These are phyloP conservation scores for Hemileia vastatrix DNA, from an alignment of 1,284 basidiomycete species.

Conservation along the genomic window DNA sequence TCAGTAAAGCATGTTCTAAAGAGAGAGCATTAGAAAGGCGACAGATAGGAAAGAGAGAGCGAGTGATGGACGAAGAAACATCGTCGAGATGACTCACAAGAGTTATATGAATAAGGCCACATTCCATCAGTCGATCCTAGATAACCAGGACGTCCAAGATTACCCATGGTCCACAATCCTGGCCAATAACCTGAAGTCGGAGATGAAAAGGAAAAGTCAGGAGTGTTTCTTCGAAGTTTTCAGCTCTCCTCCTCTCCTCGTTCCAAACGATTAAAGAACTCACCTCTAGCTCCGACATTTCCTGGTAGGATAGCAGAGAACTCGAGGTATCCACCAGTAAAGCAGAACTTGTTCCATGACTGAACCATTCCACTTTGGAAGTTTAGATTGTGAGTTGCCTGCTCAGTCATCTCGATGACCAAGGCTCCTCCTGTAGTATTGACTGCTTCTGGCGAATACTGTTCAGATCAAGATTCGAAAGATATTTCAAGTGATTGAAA, in stretches of 20 bases:
- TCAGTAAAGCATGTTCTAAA: too few relatives aligned
- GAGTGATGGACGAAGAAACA: too few relatives aligned
- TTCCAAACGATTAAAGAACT: background rate
- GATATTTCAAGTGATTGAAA: background rate
- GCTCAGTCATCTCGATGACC: slow-evolving; percentile 28
- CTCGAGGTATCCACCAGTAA: slow-evolving; percentile 37
- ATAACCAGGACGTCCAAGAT: slow-evolving; percentile 39
- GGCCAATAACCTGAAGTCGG: slow-evolving; percentile 57
- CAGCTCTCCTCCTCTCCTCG: background rate
- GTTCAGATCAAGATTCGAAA: background rate
- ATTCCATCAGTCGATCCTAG: slow-evolving; percentile 40
- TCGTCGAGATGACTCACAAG: slow-evolving; percentile 29
- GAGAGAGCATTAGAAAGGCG: too few relatives aligned
- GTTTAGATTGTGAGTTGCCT: slow-evolving; percentile 17
- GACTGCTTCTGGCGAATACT: slow-evolving; percentile 41
- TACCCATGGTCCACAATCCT: slow-evolving; percentile 50
- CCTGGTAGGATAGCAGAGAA: slow-evolving; percentile 37
- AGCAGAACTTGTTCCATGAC: slow-evolving; percentile 42
- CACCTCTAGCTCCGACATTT: background rate
- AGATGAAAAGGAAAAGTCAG: background rate
- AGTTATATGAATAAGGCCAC: slow-evolving; percentile 42
- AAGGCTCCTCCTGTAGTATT: slow-evolving; percentile 36
- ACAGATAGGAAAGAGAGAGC: too few relatives aligned
- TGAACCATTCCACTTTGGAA: slow-evolving; percentile 16
- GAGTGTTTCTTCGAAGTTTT: background rate